Evolutionary conservation across 257 asterid genomes (phyloP), one percentile per base, ranked within the genome.

Genomic region (Galeopsis tetrahit): DNA sequence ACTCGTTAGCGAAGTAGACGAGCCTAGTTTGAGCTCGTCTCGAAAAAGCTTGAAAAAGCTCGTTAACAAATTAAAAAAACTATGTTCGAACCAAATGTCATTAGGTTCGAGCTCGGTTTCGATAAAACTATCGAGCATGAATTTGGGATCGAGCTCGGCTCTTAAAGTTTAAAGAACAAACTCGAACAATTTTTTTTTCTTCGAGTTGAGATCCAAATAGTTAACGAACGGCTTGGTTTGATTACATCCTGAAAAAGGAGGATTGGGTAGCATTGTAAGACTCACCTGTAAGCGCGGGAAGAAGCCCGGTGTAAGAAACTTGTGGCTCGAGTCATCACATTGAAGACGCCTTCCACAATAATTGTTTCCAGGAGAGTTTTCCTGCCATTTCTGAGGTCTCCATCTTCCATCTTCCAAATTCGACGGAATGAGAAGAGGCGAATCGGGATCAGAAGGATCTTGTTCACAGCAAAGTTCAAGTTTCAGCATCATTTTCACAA

Each of bases 271-370:
- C 9, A 48, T 7, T 67, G 34, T 10, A 6, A 21, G 48, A 71
- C 85, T 74, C 84, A 77, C 98, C 96, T 90, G 97, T 80, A 92
- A 82, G 21, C 90, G 89, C 10, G 97, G 91, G 58, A 92, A 92
- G 86, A 92, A 92, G 51, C 90, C 88, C 1, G 96, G 88, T 21
- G 91, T 81, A 71, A 92, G 89, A 63, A 87, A 83, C 86, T 75
- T 81, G 83, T 83, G 95, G 81, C 79, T 87, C 10, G 97, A 85
- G 73, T 90, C 95, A 59, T 90, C 90, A 57, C 97, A 85, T 73
- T 86, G 91, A 52, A 92, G 85, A 59, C 86, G 96, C 68, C 96
- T 77, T 52, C 97, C 97, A 1, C 86, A 88, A 40, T 92, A 87
- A 51, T 84, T 75, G 77, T 83, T 75, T 5, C 81, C 92, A 3